Conservation (phyloP, 2,329 filamentous ascomycete genomes). For the Hypoxylon sp. region DNA sequence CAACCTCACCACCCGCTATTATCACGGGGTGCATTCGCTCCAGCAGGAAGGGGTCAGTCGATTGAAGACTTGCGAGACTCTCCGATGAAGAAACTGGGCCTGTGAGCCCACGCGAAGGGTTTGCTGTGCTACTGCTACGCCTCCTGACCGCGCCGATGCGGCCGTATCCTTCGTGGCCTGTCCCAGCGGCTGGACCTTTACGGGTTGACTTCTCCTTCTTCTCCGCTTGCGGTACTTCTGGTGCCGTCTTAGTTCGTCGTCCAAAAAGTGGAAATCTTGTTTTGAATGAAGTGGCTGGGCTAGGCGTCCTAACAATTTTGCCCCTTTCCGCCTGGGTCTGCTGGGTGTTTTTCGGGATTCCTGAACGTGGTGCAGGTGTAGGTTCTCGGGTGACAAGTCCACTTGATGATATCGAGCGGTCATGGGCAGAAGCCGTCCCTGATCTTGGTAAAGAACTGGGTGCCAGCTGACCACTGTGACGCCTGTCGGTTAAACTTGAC, state of each 20-base stretch:
- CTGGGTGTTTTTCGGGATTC: constrained; percentile 24
- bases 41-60: constrained; percentile 64
- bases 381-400: constrained; percentile 48
- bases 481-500: constrained; percentile 58
- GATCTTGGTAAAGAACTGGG: constrained; percentile 49
- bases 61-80: constrained; percentile 54
- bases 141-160: constrained; percentile 68
- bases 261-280: constrained; percentile 81
- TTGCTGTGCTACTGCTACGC: constrained; percentile 68
- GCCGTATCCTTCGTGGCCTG: constrained; percentile 88
- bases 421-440: constrained; percentile 47
- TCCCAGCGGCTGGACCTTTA: constrained; percentile 89
- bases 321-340: constrained; percentile 42
- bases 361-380: constrained; percentile 45
- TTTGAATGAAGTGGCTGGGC: constrained; percentile 65
- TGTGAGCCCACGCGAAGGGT: constrained; percentile 54
- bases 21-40: constrained; percentile 72
- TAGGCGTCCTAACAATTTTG: constrained; percentile 56
- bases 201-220: constrained; percentile 66
- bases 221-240: constrained; percentile 58
- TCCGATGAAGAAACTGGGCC: constrained; percentile 61
- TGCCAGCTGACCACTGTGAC: constrained; percentile 52
- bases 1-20: constrained; percentile 69
- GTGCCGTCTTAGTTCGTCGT: constrained; percentile 71
- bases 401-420: constrained; percentile 43